phyloP scores from a whole-genome alignment of 2,329 filamentous ascomycete species.

The Penicillium fuscoglaucum region DNA sequence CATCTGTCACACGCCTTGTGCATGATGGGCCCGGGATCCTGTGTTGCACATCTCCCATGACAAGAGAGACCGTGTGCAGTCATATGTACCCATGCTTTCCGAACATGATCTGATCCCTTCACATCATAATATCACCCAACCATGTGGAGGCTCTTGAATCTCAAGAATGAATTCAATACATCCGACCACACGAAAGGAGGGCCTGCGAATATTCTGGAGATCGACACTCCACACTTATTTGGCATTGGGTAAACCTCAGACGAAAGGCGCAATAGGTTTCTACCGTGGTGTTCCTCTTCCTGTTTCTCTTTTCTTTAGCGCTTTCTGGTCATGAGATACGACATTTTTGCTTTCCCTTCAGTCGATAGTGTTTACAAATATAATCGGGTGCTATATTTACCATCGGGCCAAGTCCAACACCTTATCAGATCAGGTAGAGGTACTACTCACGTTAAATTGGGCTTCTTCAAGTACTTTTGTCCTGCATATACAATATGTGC shows the following conservation, averaged over 20 bases:
- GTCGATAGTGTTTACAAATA: not conserved
- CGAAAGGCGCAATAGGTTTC: not conserved
- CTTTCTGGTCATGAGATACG: conserved; percentile 4
- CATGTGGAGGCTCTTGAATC: not conserved
- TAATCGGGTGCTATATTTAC: not conserved
- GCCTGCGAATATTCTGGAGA: not conserved
- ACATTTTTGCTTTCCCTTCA: not conserved
- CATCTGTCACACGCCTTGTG: conserved; percentile 41
- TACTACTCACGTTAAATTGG: not conserved
- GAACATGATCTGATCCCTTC: not conserved
- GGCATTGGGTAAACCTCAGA: not conserved
- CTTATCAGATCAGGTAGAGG: not conserved
- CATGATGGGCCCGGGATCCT: conserved; percentile 11
- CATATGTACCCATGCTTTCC: not conserved
- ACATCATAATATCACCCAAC: not conserved
- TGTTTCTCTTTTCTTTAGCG: conserved; percentile 1
- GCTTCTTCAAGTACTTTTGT: conserved; percentile 3
- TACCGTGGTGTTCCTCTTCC: not conserved
- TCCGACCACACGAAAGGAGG: not conserved
- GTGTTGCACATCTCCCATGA: not conserved
- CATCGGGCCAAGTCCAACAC: not conserved
- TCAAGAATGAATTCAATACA: not conserved
- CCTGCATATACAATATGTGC: not conserved
- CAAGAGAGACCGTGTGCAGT: not conserved
- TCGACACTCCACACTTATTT: not conserved